These are phyloP conservation scores for Capsella rubella DNA, from an alignment of 441 rosid genomes.

Conservation along the genomic window DNA sequence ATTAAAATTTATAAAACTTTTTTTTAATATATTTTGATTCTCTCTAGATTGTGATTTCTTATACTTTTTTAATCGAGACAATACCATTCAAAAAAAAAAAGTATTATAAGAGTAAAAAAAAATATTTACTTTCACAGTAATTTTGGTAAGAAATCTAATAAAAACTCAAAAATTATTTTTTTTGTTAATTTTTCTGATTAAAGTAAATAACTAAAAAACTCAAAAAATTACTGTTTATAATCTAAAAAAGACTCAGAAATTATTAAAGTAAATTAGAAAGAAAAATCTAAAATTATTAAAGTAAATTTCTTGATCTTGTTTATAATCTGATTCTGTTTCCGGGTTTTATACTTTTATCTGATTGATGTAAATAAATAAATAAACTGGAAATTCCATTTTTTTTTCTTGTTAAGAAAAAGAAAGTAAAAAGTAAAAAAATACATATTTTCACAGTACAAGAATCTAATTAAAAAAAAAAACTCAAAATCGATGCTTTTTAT, in stretches of 20 bases:
- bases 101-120: neutral
- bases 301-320: neutral
- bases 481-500: too few relatives aligned
- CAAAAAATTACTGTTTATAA: too few relatives aligned
- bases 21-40: neutral
- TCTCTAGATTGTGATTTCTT: neutral
- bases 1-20: neutral
- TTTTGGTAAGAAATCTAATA: too few relatives aligned
- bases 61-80: neutral
- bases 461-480: too few relatives aligned
- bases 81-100: neutral
- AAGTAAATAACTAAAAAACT: too few relatives aligned
- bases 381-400: too few relatives aligned
- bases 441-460: too few relatives aligned
- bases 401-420: too few relatives aligned
- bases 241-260: too few relatives aligned
- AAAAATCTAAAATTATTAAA: neutral
- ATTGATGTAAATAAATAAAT: too few relatives aligned
- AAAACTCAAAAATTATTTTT: neutral
- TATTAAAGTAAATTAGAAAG: too few relatives aligned
- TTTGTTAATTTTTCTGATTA: conserved; percentile 5
- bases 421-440: too few relatives aligned
- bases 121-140: neutral
- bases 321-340: conserved; percentile 6
- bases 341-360: conserved; percentile 1